phyloP scores from a whole-genome alignment of 2,329 filamentous ascomycete species.

The Sphaerulina vaccinii region DNA sequence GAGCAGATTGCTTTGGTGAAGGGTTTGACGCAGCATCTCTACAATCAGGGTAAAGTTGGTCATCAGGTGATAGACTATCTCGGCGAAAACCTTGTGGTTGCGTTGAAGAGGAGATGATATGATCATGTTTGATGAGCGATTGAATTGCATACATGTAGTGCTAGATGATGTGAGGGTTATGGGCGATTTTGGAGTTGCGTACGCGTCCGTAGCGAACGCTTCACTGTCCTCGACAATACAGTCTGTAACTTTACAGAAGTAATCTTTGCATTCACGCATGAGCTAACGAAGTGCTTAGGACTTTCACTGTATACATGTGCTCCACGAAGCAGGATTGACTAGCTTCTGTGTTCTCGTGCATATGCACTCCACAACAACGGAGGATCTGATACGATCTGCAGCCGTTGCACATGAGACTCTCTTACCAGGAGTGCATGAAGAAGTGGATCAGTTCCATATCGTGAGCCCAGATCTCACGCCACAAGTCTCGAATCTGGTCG shows the following conservation, averaged over 20 bases:
- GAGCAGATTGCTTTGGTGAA: slow-evolving; percentile 81
- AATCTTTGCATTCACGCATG: neutral
- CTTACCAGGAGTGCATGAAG: neutral
- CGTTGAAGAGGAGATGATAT: slow-evolving; percentile 19
- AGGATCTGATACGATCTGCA: too few species aligned
- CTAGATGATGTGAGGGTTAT: slow-evolving; percentile 1
- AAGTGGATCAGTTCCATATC: too few species aligned
- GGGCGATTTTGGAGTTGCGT: slow-evolving; percentile 1
- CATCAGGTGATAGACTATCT: slow-evolving; percentile 49
- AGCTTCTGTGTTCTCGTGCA: neutral
- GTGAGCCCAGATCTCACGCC: neutral
- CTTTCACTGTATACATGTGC: too few species aligned
- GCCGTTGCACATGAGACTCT: slow-evolving; percentile 8
- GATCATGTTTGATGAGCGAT: neutral
- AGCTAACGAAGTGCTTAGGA: neutral
- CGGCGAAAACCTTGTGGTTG: slow-evolving; percentile 30
- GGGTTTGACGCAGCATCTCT: slow-evolving; percentile 62
- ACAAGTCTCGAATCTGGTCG: neutral
- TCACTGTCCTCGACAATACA: neutral
- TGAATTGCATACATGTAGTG: neutral
- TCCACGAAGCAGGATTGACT: too few species aligned
- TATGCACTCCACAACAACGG: too few species aligned
- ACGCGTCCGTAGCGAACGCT: neutral
- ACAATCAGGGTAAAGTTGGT: slow-evolving; percentile 60
- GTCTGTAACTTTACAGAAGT: neutral